phyloP scores from a whole-genome alignment of 306 rosid genomes.

The Glycyrrhiza uralensis region DNA sequence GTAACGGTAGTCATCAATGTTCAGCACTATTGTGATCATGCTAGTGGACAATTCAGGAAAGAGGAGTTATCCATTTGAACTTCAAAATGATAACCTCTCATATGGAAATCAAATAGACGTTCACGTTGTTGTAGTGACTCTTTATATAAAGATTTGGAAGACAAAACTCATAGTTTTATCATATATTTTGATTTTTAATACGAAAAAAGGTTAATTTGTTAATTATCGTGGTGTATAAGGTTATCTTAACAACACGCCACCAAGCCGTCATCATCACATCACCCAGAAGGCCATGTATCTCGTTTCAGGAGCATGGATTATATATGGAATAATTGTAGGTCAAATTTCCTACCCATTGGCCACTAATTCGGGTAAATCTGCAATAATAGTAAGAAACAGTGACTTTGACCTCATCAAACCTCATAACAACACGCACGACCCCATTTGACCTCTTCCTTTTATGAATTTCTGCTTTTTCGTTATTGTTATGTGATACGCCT shows the following conservation, averaged over 20 bases:
- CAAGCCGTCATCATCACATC: constrained; percentile 18
- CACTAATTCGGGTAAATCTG: constrained; percentile 11
- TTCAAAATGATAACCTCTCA: no score
- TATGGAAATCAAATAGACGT: no score
- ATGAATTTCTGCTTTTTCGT: not conserved
- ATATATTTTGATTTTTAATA: no score
- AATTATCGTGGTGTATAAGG: not conserved
- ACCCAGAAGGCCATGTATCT: not conserved
- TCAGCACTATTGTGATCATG: no score
- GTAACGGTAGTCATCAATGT: no score
- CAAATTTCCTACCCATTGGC: not conserved
- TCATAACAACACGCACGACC: not conserved
- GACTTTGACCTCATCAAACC: constrained; percentile 10
- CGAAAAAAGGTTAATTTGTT: not conserved
- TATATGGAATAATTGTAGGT: not conserved
- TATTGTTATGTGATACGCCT: not conserved
- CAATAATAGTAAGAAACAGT: not conserved
- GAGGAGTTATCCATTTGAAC: no score
- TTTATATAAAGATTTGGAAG: no score
- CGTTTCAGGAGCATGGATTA: not conserved
- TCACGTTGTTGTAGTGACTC: not conserved
- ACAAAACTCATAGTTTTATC: no score
- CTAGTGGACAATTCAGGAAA: no score
- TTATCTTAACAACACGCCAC: not conserved
- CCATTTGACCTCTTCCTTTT: not conserved